Percentiles rank a stretch among this genome's conserved stretches.
phyloP scores from a whole-genome alignment of 352 stramenopile genomes.

The Phytophthora agathidicida region DNA sequence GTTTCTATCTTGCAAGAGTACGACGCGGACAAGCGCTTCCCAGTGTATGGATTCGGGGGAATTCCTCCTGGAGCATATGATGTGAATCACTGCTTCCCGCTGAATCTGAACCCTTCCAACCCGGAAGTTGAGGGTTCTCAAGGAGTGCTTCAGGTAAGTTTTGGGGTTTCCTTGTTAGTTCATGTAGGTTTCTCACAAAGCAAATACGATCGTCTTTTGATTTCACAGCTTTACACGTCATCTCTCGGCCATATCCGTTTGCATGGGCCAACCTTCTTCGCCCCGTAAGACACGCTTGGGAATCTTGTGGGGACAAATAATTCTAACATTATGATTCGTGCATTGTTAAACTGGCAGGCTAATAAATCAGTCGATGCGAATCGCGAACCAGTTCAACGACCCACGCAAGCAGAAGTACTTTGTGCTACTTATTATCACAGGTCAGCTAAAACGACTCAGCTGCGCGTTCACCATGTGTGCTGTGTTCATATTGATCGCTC shows the following conservation, averaged over 20 bases:
- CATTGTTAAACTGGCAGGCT: constrained; percentile 30
- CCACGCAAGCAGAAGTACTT: constrained; percentile 82
- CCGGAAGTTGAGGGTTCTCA: constrained; percentile 75
- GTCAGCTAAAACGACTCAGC: too few species aligned
- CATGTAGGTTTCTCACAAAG: background rate
- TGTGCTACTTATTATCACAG: constrained; percentile 87
- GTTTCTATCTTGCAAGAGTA: constrained; percentile 75
- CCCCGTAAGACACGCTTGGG: constrained; percentile 37
- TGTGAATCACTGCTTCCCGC: constrained; percentile 92
- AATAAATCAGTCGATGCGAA: constrained; percentile 58
- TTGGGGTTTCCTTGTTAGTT: background rate
- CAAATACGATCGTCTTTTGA: background rate
- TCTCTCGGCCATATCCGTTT: constrained; percentile 61
- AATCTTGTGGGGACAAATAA: background rate
- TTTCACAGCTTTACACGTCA: constrained; percentile 52
- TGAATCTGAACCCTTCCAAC: constrained; percentile 73
- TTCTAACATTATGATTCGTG: constrained; percentile 4
- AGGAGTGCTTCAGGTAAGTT: constrained; percentile 71
- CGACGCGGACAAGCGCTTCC: constrained; percentile 76
- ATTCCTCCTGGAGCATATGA: constrained; percentile 72
- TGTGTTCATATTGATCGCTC: too few species aligned
- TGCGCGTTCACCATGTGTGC: too few species aligned
- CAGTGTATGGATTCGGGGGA: constrained; percentile 78
- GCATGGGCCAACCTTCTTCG: constrained; percentile 63
- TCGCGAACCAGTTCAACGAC: constrained; percentile 46